phyloP scores from a whole-genome alignment of 2,329 filamentous ascomycete genomes.

The Botrytis medusae region DNA sequence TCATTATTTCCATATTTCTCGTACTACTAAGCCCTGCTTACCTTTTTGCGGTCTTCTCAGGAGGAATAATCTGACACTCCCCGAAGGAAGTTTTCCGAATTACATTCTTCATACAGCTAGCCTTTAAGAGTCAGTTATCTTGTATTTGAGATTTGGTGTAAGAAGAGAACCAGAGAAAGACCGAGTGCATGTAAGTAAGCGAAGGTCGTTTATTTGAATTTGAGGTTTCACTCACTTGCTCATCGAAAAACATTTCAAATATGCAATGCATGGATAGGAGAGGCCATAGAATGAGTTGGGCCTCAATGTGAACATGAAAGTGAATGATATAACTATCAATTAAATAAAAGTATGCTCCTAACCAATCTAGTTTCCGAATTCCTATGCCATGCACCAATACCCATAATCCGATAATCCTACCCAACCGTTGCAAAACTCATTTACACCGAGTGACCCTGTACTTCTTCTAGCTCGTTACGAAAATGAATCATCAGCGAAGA shows the following conservation, averaged over 20 bases:
- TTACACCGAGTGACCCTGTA: not conserved
- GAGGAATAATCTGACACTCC: not conserved
- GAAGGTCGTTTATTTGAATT: not conserved
- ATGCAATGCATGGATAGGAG: not conserved
- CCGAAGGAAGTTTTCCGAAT: not conserved
- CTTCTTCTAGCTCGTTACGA: not conserved
- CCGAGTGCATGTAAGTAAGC: not conserved
- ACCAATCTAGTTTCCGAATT: not conserved
- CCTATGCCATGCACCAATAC: not conserved
- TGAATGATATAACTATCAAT: not conserved
- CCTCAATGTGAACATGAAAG: not conserved
- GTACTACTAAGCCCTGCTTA: not conserved
- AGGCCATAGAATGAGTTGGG: not conserved
- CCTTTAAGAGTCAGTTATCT: not conserved
- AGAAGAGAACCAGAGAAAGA: not conserved
- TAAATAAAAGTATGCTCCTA: not conserved
- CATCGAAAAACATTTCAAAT: not conserved
- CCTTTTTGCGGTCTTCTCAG: not conserved
- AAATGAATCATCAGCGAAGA: not conserved
- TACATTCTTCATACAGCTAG: not conserved
- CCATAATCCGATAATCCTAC: not conserved
- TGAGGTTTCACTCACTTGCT: not conserved
- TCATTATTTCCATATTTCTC: not conserved
- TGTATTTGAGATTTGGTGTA: not conserved
- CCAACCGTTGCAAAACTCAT: not conserved